Base-by-base conservation (phyloP, 345 rosid genomes). In the Isatis tinctoria region DNA sequence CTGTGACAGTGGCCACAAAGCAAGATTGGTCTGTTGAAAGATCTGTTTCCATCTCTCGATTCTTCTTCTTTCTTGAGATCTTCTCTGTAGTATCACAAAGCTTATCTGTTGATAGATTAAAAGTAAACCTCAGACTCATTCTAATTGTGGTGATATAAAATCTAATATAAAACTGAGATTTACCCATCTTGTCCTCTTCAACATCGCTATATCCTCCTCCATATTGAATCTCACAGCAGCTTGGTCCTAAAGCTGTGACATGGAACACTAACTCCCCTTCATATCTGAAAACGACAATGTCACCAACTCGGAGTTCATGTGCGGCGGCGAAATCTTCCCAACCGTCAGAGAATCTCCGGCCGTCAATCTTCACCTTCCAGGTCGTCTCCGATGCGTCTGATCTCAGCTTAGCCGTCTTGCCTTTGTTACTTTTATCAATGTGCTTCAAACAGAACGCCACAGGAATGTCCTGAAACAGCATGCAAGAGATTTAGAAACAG, bases 381-480 rank as follows among this genome's bases (percentile, higher is more conserved):
- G 48, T 65, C 4, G 2, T 27, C 10, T 74, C 66, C 0, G 78
- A 49, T 13, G 68, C 56, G 44, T 74, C 62, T 49, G 78, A 74
- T 74, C 68, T 74, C 10, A 74, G 54, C 37, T 74, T 18, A 3
- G 40, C 78, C 2, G 78, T 67, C 0, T 20, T 58, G 6, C 43
- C 47, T 18, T 58, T 0, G 35, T 47, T 22, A 13, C 17, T 48
- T 59, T 52, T 67, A 6, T 39, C 41, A 10, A 74, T 2, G 44
- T 74, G 24, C 3, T 64, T 73, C 47, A 44, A 41, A 18, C 41
- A 64, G 77, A 64, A 73, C 3, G 56, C 47, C 13, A 41, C 47
- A 1, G 77, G 77, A 73, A 73, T 73, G 28, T 63, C 64, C 77
- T 73, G 71, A 30, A 64, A 73, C 44, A 63, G 3, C 36, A 62